Percentiles rank a stretch among this genome's conserved stretches.
phyloP scores from a whole-genome alignment of 2,329 filamentous ascomycete species.

The Botryotinia calthae region DNA sequence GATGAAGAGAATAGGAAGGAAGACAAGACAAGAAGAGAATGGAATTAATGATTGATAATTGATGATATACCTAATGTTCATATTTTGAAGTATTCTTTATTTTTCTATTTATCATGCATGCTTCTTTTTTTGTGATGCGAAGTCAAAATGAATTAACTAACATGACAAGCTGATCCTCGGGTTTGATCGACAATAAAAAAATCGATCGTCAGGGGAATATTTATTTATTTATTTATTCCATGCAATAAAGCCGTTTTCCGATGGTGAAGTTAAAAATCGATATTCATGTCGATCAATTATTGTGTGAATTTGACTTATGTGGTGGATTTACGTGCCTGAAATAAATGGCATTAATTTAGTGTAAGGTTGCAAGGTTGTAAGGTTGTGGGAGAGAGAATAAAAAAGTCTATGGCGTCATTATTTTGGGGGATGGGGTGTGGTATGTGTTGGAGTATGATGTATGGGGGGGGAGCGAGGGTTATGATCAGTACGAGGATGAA shows the following conservation, averaged over 20 bases:
- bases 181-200: not conserved
- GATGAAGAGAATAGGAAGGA: not conserved
- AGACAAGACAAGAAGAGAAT: not conserved
- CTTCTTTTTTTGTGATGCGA: not conserved
- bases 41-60: slow-evolving; percentile 1
- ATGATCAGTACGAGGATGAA: not conserved
- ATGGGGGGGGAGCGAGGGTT: too few species aligned
- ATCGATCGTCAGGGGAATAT: not conserved
- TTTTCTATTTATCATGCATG: not conserved
- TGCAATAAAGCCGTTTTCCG: not conserved
- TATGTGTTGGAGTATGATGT: not conserved
- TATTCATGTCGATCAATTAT: not conserved
- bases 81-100: not conserved
- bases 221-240: not conserved
- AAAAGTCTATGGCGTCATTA: not conserved
- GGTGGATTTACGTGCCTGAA: too few species aligned
- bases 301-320: not conserved
- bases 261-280: not conserved
- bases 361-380: too few species aligned
- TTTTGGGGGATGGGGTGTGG: not conserved
- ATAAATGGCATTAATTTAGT: too few species aligned
- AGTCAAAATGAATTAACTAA: not conserved
- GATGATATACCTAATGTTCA: not conserved
- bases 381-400: not conserved
- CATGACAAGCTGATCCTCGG: not conserved